These are phyloP conservation scores for Ceratocystis diversiconidia DNA, from an alignment of 2,329 filamentous ascomycete genomes.

Conservation along the genomic window DNA sequence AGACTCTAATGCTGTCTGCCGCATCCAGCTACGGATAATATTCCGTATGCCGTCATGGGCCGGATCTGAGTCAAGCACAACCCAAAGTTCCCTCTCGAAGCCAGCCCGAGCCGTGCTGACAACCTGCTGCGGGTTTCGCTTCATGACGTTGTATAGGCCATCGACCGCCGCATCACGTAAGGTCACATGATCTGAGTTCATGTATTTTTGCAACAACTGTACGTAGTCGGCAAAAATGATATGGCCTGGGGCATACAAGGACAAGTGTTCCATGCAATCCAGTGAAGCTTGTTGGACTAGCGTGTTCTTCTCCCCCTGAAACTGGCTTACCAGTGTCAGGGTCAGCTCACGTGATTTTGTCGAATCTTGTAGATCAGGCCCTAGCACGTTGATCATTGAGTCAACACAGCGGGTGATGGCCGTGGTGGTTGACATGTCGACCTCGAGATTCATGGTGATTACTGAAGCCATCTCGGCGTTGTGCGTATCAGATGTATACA, in stretches of 20 bases:
- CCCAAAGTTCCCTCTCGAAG: constrained; percentile 84
- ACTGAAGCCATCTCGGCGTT: constrained; percentile 68
- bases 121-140: constrained; percentile 73
- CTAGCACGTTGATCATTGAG: constrained; percentile 91
- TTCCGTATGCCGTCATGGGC: constrained; percentile 68
- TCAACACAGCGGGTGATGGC: constrained; percentile 81
- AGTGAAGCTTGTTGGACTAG: constrained; percentile 63
- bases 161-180: constrained; percentile 72
- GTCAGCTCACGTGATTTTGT: constrained; percentile 86
- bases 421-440: constrained; percentile 67
- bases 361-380: constrained; percentile 86
- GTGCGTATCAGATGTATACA: constrained; percentile 85
- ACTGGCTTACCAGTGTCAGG: constrained; percentile 69
- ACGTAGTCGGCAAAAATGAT: constrained; percentile 79
- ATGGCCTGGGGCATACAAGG: constrained; percentile 76
- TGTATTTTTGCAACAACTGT: constrained; percentile 60
- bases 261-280: constrained; percentile 77
- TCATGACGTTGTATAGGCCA: constrained; percentile 89
- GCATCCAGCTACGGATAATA: constrained; percentile 84
- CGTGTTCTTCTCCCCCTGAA: constrained; percentile 59
- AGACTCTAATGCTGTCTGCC: constrained; percentile 70
- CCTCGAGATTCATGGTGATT: constrained; percentile 78
- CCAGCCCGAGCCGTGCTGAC: constrained; percentile 59
- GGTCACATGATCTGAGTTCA: constrained; percentile 53
- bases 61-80: constrained; percentile 65